phyloP scores from a whole-genome alignment of 2,329 filamentous ascomycete genomes.

The Penicillium polonicum region DNA sequence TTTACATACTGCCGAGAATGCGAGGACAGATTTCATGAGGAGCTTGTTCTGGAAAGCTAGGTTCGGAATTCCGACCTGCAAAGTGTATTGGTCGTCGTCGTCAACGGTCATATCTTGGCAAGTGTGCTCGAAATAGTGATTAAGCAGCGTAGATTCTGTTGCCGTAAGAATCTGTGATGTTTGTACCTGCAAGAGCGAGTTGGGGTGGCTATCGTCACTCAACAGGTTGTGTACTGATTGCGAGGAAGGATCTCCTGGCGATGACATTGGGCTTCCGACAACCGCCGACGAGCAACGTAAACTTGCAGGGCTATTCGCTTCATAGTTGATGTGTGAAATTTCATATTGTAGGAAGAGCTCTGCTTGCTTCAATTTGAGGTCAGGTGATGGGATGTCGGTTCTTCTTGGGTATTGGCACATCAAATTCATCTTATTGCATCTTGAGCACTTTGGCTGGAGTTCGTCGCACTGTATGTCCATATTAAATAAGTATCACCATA shows the following conservation, averaged over 20 bases:
- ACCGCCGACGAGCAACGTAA: neutral
- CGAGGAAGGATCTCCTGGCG: neutral
- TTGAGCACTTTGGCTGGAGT: constrained; percentile 1
- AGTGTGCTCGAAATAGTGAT: constrained; percentile 2
- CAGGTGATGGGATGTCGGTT: no score
- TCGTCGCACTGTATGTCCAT: neutral
- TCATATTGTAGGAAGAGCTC: neutral
- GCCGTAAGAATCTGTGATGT: neutral
- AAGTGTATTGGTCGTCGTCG: neutral
- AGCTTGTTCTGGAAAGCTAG: neutral
- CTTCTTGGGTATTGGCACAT: neutral
- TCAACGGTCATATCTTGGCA: neutral
- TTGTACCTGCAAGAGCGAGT: neutral
- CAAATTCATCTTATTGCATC: constrained; percentile 1
- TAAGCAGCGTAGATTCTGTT: neutral
- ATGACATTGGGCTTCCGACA: neutral
- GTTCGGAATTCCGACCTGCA: neutral
- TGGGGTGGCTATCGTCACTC: neutral
- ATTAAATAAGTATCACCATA: neutral
- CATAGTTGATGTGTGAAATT: neutral
- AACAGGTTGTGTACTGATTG: neutral
- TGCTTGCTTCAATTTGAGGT: neutral
- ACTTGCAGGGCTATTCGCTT: neutral
- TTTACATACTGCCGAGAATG: constrained; percentile 3
- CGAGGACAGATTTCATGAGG: constrained; percentile 4